Conservation (phyloP, 2,329 filamentous ascomycete species). For the Ceratocystis ficicola region DNA sequence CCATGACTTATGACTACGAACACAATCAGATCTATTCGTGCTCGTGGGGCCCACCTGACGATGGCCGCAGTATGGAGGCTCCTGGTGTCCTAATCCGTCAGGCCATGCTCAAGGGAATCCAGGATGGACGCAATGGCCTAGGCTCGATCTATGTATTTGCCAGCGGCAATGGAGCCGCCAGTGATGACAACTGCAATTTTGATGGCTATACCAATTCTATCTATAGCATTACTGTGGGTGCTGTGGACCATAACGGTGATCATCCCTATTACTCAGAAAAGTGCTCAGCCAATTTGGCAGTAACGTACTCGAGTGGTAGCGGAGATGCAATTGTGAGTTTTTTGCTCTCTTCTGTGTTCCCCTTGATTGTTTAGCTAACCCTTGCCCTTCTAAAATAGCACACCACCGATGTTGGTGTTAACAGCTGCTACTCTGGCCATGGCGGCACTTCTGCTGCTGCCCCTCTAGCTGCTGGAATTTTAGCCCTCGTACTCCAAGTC, state of each 20-base stretch:
- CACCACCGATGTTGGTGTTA: slow-evolving; percentile 83
- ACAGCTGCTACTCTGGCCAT: slow-evolving; percentile 68
- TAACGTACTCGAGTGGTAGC: slow-evolving; percentile 89
- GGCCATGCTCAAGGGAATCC: slow-evolving; percentile 84
- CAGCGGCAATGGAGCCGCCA: slow-evolving; percentile 78
- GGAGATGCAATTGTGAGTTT: slow-evolving; percentile 63
- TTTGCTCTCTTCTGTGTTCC: too few species aligned
- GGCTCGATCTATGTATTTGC: slow-evolving; percentile 96
- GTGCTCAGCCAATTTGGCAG: slow-evolving; percentile 88
- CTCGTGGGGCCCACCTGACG: slow-evolving; percentile 94
- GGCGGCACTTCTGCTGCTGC: slow-evolving; percentile 94
- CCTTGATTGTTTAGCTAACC: background rate
- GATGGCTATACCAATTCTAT: slow-evolving; percentile 99
- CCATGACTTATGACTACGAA: slow-evolving; percentile 85
- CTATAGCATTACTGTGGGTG: slow-evolving; percentile 94
- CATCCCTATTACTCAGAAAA: slow-evolving; percentile 95
- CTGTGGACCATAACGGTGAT: slow-evolving; percentile 72
- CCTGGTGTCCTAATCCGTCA: slow-evolving; percentile 77
- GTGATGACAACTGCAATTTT: slow-evolving; percentile 96
- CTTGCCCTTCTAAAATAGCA: slow-evolving; percentile 39
- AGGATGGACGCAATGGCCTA: slow-evolving; percentile 69
- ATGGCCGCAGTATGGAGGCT: slow-evolving; percentile 86
- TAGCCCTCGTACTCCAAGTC: slow-evolving; percentile 72
- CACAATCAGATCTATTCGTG: slow-evolving; percentile 96
- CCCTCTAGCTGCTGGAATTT: slow-evolving; percentile 81